Base-by-base conservation (phyloP, 176 grass and related monocot genomes). In the Ensete ventricosum region DNA sequence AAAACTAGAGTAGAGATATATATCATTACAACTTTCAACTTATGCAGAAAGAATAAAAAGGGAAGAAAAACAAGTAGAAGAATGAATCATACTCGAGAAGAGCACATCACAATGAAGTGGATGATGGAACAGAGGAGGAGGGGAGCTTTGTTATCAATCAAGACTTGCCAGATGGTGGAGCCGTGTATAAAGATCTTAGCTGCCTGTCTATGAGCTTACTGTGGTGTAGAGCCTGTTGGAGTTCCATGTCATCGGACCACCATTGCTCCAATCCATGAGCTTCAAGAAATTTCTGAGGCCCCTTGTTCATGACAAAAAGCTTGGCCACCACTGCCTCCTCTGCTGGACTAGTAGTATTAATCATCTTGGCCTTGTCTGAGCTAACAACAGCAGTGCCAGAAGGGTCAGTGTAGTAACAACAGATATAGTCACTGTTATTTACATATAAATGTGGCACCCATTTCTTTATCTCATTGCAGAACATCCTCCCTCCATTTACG, bases 181-280 rank as follows among this genome's bases (percentile, higher is more conserved):
- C 3, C 24, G 77, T 14, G n/a, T 96, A 96, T 26, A 96, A 69
- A 6, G 89, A 92, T 24, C 86, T 96, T 3, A 96, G 85, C 72
- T 90, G 93, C 76, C 81, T 90, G 49, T 81, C 81, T 75, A 96
- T 78, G 54, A 96, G 87, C 77, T 89, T 88, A 73, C 93, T 92
- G 62, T 92, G 81, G 20, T 89, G 64, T 14, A 90, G 71, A 16
- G 87, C 87, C 52, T 81, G 51, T 24, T 96, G 64, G 43, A 96
- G 87, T 71, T 96, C 93, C 16, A 82, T 86, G 73, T 92, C 89
- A 50, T 89, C 84, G 0, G 81, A 86, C 89, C 93, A 92, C 93
- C 93, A 96, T 55, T 90, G 93, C 79, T 96, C 77, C 87, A 96
- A 68, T 8, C 93, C 89, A 81, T 96, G 93, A 66, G 93, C 93